A percentile compares a stretch with the other conserved stretches of the same genome.
Conservation (phyloP, 2,329 filamentous ascomycete genomes). For the Fusarium lateritium region DNA sequence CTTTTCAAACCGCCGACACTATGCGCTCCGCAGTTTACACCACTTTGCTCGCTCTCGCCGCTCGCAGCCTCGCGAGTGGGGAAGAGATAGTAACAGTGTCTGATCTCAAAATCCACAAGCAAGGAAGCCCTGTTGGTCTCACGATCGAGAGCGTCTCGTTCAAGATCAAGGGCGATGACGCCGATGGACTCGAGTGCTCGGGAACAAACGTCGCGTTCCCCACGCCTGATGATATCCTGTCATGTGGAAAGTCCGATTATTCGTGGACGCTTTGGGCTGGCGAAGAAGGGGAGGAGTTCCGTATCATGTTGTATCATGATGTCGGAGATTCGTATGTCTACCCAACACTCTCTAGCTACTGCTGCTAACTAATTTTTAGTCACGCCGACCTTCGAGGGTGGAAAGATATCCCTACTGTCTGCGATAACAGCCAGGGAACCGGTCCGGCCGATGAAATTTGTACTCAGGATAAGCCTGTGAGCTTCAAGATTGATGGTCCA, state of each 20-base stretch:
- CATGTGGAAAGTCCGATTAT: constrained; percentile 23
- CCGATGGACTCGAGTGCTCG: constrained; percentile 24
- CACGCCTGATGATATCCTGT: background rate
- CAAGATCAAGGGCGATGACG: constrained; percentile 21
- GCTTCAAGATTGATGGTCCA: constrained; percentile 30
- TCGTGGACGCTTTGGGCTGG: constrained; percentile 15
- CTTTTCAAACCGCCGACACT: background rate
- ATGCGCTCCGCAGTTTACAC: constrained; percentile 15
- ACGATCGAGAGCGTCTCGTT: constrained; percentile 25
- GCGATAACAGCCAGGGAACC: constrained; percentile 34
- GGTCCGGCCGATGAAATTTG: constrained; percentile 33
- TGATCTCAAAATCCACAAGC: constrained; percentile 20
- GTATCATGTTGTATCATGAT: constrained; percentile 26
- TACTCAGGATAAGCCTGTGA: constrained; percentile 21
- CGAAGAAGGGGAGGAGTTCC: constrained; percentile 2
- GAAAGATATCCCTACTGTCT: constrained; percentile 24
- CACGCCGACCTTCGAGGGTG: constrained; percentile 34
- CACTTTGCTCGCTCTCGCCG: constrained; percentile 8
- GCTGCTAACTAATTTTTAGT: constrained; percentile 7
- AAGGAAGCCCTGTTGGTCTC: constrained; percentile 16
- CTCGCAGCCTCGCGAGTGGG: constrained; percentile 2
- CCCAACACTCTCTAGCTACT: background rate
- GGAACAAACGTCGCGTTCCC: constrained; percentile 31
- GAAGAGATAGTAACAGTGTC: constrained; percentile 30
- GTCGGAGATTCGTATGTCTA: constrained; percentile 17